A percentile compares a stretch with the other conserved stretches of the same genome.
These are phyloP conservation scores for Aristolochia californica DNA, from an alignment of 164 flowering plant genomes.

Conservation along the genomic window DNA sequence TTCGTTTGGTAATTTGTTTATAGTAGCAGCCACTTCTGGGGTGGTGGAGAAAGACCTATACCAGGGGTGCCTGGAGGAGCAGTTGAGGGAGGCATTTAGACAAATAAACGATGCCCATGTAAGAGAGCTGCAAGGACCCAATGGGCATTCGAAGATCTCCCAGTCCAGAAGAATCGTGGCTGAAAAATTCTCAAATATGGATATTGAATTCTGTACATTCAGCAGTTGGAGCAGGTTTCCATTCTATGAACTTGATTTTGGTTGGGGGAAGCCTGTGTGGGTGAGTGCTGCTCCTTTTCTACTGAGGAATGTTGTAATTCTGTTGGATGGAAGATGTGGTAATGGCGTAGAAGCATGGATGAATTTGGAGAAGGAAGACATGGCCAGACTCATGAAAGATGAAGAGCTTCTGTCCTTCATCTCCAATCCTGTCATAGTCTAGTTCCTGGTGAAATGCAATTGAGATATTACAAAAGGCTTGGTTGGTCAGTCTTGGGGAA, in stretches of 20 bases:
- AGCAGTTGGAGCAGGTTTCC: conserved; percentile 25
- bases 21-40: too few species aligned
- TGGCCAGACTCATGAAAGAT: conserved; percentile 6
- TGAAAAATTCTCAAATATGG: too few species aligned
- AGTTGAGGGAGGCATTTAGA: too few species aligned
- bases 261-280: conserved; percentile 38
- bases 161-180: too few species aligned
- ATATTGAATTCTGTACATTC: conserved; percentile 1
- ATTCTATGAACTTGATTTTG: conserved; percentile 30
- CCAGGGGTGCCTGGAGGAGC: too few species aligned
- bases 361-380: conserved; percentile 9
- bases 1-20: conserved; percentile 28
- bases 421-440: neutral
- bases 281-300: neutral
- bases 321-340: conserved; percentile 13
- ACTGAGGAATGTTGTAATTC: conserved; percentile 7
- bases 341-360: conserved; percentile 21
- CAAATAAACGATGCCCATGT: too few species aligned
- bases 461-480: too few species aligned
- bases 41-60: too few species aligned
- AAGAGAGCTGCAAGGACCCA: too few species aligned
- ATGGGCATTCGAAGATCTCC: too few species aligned
- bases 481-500: too few species aligned
- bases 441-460: too few species aligned
- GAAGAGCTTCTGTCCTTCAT: conserved; percentile 9